phyloP scores from a whole-genome alignment of 2,329 filamentous ascomycete genomes.

The Aquanectria penicillioides region DNA sequence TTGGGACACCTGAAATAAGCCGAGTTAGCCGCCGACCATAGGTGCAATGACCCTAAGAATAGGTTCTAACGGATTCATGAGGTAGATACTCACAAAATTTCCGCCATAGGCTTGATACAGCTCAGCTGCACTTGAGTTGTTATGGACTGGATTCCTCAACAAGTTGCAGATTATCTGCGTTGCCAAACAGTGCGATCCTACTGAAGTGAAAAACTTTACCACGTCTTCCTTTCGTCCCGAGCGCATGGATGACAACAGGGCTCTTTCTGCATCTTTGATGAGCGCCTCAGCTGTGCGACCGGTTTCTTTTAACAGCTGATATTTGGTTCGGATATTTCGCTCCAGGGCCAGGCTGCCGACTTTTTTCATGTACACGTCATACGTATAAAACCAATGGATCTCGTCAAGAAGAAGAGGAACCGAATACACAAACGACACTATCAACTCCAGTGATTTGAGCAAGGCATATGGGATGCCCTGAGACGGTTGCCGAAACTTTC shows the following conservation, averaged over 20 bases:
- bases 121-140: conserved; percentile 1
- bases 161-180: conserved; percentile 3
- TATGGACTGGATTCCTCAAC: not conserved
- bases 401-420: not conserved
- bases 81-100: not conserved
- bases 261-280: not conserved
- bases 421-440: conserved; percentile 1
- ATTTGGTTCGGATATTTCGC: not conserved
- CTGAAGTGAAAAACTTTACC: conserved; percentile 2
- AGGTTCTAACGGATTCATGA: too few relatives aligned
- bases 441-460: not conserved
- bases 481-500: not conserved
- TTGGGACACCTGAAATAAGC: not conserved
- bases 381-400: not conserved
- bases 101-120: not conserved
- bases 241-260: not conserved
- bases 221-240: conserved; percentile 1
- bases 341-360: not conserved
- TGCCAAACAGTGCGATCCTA: not conserved
- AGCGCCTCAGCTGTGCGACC: not conserved
- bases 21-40: too few relatives aligned
- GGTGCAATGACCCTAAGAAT: too few relatives aligned
- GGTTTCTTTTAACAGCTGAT: not conserved
- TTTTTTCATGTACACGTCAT: not conserved
- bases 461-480: conserved; percentile 3